phyloP scores from a whole-genome alignment of 2,329 filamentous ascomycete genomes.

The Keithomyces neogunnii region DNA sequence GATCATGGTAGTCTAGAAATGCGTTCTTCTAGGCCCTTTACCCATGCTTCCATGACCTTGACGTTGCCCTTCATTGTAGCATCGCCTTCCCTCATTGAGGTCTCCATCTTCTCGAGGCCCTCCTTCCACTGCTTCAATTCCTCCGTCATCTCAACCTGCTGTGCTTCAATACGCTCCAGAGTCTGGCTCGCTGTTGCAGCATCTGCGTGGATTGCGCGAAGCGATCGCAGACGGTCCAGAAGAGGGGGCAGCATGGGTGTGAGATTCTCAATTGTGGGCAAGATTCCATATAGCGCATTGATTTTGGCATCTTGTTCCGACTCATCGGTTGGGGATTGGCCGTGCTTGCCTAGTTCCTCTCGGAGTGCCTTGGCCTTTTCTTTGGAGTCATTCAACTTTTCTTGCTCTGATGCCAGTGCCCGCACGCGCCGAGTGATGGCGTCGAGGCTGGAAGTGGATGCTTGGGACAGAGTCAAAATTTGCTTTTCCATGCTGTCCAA shows the following conservation, averaged over 20 bases:
- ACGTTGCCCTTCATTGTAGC: slow-evolving; percentile 69
- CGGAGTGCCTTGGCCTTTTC: slow-evolving; percentile 54
- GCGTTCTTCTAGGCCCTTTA: slow-evolving; percentile 75
- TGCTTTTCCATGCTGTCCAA: slow-evolving; percentile 75
- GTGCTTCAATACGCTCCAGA: slow-evolving; percentile 66
- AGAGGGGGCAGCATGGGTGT: slow-evolving; percentile 78
- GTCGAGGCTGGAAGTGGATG: slow-evolving; percentile 65
- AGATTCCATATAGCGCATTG: slow-evolving; percentile 79
- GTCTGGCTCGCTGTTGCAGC: slow-evolving; percentile 75
- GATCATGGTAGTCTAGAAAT: slow-evolving; percentile 48
- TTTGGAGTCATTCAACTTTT: slow-evolving; percentile 58
- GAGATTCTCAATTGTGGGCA: slow-evolving; percentile 81
- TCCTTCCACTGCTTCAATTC: slow-evolving; percentile 84
- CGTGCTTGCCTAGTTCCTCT: slow-evolving; percentile 46
- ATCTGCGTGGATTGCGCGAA: slow-evolving; percentile 77
- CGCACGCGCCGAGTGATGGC: slow-evolving; percentile 61
- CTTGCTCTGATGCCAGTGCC: slow-evolving; percentile 62
- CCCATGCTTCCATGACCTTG: slow-evolving; percentile 79
- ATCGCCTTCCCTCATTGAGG: slow-evolving; percentile 62
- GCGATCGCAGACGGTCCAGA: slow-evolving; percentile 74
- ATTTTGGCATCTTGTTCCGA: slow-evolving; percentile 76
- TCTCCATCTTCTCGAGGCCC: slow-evolving; percentile 71
- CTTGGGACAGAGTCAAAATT: slow-evolving; percentile 64
- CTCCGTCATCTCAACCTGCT: slow-evolving; percentile 71
- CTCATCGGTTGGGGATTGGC: slow-evolving; percentile 36